Base-by-base conservation (phyloP, 495 filamentous ascomycete genomes). In the Aspergillus coremiiformis region DNA sequence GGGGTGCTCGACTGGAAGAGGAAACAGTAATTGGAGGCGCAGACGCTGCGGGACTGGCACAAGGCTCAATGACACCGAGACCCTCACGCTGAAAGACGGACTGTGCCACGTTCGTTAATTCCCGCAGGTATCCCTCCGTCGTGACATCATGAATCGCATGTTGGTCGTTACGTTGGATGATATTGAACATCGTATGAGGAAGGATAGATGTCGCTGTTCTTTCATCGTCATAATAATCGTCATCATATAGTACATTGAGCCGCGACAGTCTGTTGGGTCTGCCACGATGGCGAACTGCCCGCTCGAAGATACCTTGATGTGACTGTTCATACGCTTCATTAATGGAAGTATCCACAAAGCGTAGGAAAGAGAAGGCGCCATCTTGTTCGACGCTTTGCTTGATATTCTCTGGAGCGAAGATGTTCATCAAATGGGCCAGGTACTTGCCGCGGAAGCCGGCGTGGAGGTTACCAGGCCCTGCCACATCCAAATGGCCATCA, bases 11-110 rank as follows among this genome's bases (percentile, higher is more conserved):
- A 52, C 84, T 87, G 17, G 85, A 81, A 64, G 84, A 89, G 24
- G 82, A 73, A 3, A 96, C 76, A 42, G 87, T 81, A 55, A 97
- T 84, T 0, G 93, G 93, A 12, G 93, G 91, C n/a, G 92, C 90
- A 1, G 88, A 82, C 5, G 87, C 89, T 15, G 76, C 76, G 4
- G 86, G 87, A 43, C 80, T 69, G 15, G 84, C 86, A 54, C 85
- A 86, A 54, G 89, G 84, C 66, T 97, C 94, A 37, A 95, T 83
- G 27, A 81, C 71, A 22, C 77, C 66, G 10, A 96, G 80, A 0
- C 88, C 89, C 33, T 84, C 77, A 17, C 82, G 78, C 27, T 80
- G 70, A 64, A 86, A 94, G 1, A 73, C 67, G 9, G 74, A 64
- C 19, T 76, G 77, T 1, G 90, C 84, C n/a, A 97, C 78, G 58